Evolutionary conservation across 805 yeast species (phyloP).

Genomic region (Saccharomycopsis sp.): DNA sequence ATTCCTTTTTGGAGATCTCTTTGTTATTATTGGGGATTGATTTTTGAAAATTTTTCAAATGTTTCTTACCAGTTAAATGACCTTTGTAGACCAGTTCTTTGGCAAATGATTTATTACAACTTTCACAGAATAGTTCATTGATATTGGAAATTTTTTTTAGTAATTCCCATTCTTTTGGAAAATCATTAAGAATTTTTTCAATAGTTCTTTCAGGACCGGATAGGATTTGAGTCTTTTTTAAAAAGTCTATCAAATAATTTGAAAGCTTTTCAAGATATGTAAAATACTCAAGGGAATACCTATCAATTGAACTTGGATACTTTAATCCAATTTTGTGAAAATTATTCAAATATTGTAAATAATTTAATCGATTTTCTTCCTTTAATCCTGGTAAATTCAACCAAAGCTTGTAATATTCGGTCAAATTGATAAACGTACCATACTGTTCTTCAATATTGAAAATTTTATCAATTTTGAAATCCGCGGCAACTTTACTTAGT

Average conservation of each 20-base stretch:
- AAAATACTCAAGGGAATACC: conserved; percentile 28
- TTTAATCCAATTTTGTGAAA: conserved; percentile 31
- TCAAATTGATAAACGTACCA: conserved; percentile 57
- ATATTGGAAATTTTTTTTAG: conserved; percentile 18
- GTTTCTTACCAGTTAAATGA: conserved; percentile 67
- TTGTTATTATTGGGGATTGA: conserved; percentile 17
- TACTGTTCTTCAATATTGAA: conserved; percentile 53
- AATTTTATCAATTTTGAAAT: conserved; percentile 35
- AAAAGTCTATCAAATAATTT: conserved; percentile 40
- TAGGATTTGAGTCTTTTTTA: conserved; percentile 40
- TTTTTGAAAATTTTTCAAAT: too few species aligned
- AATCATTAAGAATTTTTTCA: conserved; percentile 22
- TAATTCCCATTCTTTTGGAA: conserved; percentile 21
- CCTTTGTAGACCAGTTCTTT: conserved; percentile 53
- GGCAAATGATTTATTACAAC: conserved; percentile 46
- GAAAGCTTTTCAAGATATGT: conserved; percentile 36
- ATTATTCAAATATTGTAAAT: conserved; percentile 39
- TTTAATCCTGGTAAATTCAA: conserved; percentile 32
- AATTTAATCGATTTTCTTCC: conserved; percentile 27
- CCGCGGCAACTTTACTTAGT: conserved; percentile 40
- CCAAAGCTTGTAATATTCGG: conserved; percentile 41
- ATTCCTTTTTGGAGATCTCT: conserved; percentile 28
- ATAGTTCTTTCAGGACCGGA: conserved; percentile 27
- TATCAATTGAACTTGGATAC: conserved; percentile 18
- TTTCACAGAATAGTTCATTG: too few species aligned